A percentile compares a stretch with the other conserved stretches of the same genome.
These are phyloP conservation scores for Colletotrichum destructivum DNA, from an alignment of 2,329 filamentous ascomycete genomes.

Conservation along the genomic window DNA sequence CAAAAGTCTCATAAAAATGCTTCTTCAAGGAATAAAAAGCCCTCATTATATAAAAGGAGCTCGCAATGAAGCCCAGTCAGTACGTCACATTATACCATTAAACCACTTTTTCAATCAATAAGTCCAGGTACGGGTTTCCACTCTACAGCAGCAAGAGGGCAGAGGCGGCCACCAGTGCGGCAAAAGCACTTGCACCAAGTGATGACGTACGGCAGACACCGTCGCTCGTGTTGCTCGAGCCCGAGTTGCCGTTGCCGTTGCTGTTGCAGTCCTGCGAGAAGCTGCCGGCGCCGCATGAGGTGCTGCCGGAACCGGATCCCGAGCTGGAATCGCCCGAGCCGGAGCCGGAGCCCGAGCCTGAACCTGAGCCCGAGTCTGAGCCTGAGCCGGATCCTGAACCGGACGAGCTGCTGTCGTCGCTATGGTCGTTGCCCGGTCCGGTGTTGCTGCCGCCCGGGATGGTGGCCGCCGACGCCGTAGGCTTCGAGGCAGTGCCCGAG, in stretches of 20 bases:
- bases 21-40: constrained; percentile 14
- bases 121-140: neutral
- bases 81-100: constrained; percentile 21
- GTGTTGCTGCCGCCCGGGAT: constrained; percentile 51
- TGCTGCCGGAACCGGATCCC: constrained; percentile 44
- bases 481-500: constrained; percentile 39
- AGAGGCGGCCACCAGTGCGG: constrained; percentile 53
- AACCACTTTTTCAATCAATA: constrained; percentile 20
- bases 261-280: constrained; percentile 59
- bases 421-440: constrained; percentile 49
- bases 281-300: constrained; percentile 53
- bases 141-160: constrained; percentile 51
- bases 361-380: constrained; percentile 40
- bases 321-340: constrained; percentile 40
- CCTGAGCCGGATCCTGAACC: constrained; percentile 40
- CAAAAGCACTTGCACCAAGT: constrained; percentile 55
- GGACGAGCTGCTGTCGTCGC: constrained; percentile 45
- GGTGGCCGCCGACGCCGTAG: constrained; percentile 40
- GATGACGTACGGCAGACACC: constrained; percentile 47
- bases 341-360: constrained; percentile 40
- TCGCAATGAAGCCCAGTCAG: constrained; percentile 17
- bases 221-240: constrained; percentile 41
- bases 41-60: constrained; percentile 34
- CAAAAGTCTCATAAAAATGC: constrained; percentile 25
- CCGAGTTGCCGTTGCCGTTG: constrained; percentile 34